Evolutionary conservation across 345 rosid genomes (phyloP), one percentile per base, ranked within the genome.

Genomic region (Psidium guajava): DNA sequence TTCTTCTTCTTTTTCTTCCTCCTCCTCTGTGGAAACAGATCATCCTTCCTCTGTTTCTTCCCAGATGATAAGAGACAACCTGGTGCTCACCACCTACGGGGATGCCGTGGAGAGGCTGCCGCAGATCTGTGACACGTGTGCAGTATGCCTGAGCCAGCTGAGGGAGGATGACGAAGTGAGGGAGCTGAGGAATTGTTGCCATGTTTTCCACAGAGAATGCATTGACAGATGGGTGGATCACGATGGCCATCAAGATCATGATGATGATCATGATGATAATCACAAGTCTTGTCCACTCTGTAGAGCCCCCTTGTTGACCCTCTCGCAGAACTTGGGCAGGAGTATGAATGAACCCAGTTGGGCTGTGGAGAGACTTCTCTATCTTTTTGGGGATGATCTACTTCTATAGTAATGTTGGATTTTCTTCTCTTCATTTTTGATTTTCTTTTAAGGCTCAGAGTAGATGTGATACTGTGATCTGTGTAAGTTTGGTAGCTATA

Each of bases 361-460:
- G 99, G 98, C 98, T 8, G 98, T 96, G 0, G 98, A 97, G 83
- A 91, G 94, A 51, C 90, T 97, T 57, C 92, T 97, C 16, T 97
- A 97, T 90, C 93, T 97, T 8, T 97, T 97, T 54, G 99, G 98
- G 6, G 99, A 97, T 77, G 99, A 97, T 86, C 88, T 96, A 85
- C 89, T 90, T 40, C 52, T n/a, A 50, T 86, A 81, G 64, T 49
- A 24, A 14, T 10, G 49, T 24, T 16, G 53, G 56, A 28, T 52
- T 53, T 58, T 56, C 74, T 47, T 11, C 21, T 21, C 13, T 20
- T 83, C 81, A 8, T 42, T 40, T 25, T n/a, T n/a, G 1, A 6
- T 27, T 13, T 15, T 84, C 81, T 82, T 24, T 44, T 6, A 64
- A 12, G 74, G 85, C 47, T 18, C 36, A 69, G 47, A 36, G 77